Percentiles rank a stretch among this genome's conserved stretches.
These are phyloP conservation scores for Ceratocystiopsis minuta DNA, from an alignment of 2,329 filamentous ascomycete genomes.

Conservation along the genomic window DNA sequence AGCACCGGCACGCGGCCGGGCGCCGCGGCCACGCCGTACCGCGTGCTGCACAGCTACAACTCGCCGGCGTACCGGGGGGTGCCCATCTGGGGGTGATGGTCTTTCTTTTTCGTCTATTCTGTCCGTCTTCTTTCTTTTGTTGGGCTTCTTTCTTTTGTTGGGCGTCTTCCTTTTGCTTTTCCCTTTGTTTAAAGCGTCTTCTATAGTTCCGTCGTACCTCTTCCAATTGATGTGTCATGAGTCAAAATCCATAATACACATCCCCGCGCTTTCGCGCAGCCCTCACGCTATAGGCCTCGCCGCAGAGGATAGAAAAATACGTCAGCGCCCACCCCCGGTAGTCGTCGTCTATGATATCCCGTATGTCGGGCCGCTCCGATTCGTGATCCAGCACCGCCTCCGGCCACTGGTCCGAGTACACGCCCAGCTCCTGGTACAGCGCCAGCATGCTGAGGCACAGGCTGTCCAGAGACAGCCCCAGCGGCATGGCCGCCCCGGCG, in stretches of 20 bases:
- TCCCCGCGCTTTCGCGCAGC: no score
- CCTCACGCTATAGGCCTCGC: no score
- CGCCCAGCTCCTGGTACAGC: conserved; percentile 5
- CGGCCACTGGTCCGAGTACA: conserved; percentile 6
- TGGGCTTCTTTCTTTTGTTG: background rate
- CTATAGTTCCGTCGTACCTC: no score
- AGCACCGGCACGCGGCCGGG: conserved; percentile 17
- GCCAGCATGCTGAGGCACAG: conserved; percentile 2
- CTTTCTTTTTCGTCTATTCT: background rate
- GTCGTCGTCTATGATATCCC: no score
- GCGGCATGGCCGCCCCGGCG: background rate
- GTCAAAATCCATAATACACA: no score
- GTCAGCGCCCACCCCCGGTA: no score
- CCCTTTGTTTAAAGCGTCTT: no score
- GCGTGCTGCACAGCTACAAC: conserved; percentile 39
- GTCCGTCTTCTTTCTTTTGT: background rate
- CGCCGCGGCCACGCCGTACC: conserved; percentile 22
- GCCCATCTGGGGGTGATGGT: conserved; percentile 33
- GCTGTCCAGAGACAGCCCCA: background rate
- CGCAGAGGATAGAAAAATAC: no score
- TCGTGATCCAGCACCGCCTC: background rate
- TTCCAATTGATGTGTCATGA: no score
- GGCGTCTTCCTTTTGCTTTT: no score
- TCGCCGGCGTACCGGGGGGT: conserved; percentile 36
- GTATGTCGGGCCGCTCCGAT: no score